Base-by-base conservation (phyloP, 495 filamentous ascomycete species). In the Talaromyces liani region DNA sequence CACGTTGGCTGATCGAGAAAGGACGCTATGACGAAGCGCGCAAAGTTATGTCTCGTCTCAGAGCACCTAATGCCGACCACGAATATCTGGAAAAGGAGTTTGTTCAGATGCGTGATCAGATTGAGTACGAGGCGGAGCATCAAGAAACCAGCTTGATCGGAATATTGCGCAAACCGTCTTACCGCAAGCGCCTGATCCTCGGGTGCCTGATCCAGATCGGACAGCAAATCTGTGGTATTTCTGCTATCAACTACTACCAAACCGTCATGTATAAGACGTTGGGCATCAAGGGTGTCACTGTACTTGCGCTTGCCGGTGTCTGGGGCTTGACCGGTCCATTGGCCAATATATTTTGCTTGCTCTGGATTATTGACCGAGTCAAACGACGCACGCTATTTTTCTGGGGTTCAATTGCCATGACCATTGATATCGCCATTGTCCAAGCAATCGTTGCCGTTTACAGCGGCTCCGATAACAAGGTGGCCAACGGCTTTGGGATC, bases 1-100 rank as follows among this genome's bases (percentile, higher is more conserved):
- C 84, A 14, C 71, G 84, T 55, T 87, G 83, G 83, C 71, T 87
- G 8, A 77, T 82, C 27, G 75, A 82, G 63, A 75, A 79, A 63
- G 82, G 78, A 41, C 77, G 75, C 31, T 64, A 77, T 55, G 73
- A 72, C 14, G 78, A 79, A 62, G 80, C 33, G 10, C 33, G 73
- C 6, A 73, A 73, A 45, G 64, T 67, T 10, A 70, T 76, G 14
- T 78, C 84, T 36, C 33, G 33, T 36, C 33, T 36, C 65, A 65
- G 81, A 63, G 33, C 33, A 12, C 33, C 33, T 36, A 73, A 72
- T 2, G 74, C 72, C 22, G 74, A 75, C 60, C 72, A 80, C 59
- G 73, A 72, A 6, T 64, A 9, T 36, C 33, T 10, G 33, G 33
- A 36, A 36, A 63, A 77, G 53, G 82, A 85, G 66, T 75, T 80